These are phyloP conservation scores for Phoenix dactylifera DNA, from an alignment of 176 grass and related monocot species.

Conservation along the genomic window DNA sequence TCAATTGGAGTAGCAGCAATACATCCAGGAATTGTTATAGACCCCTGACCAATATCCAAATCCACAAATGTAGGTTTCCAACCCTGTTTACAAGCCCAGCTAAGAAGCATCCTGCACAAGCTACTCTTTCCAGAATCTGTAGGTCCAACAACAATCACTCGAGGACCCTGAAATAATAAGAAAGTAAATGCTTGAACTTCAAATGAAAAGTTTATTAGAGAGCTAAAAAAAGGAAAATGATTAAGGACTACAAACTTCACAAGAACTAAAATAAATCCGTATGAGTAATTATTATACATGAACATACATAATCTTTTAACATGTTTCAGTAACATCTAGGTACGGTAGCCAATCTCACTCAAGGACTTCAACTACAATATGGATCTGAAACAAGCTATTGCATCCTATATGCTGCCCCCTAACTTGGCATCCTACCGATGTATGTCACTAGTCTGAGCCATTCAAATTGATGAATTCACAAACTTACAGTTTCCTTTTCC, in stretches of 20 bases:
- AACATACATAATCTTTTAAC: too few species aligned
- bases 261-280: too few species aligned
- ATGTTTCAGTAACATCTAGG: too few species aligned
- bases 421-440: too few species aligned
- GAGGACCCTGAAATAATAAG: slow-evolving; percentile 50
- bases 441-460: too few species aligned
- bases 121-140: slow-evolving; percentile 94
- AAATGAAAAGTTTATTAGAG: not conserved
- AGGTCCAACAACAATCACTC: slow-evolving; percentile 89
- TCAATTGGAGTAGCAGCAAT: slow-evolving; percentile 86
- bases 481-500: too few species aligned
- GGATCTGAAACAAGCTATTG: too few species aligned
- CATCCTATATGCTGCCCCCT: too few species aligned
- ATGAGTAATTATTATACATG: too few species aligned
- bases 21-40: slow-evolving; percentile 85
- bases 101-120: slow-evolving; percentile 87
- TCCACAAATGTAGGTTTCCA: slow-evolving; percentile 97
- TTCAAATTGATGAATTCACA: too few species aligned
- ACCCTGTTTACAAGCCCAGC: slow-evolving; percentile 72
- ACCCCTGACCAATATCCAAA: slow-evolving; percentile 94
- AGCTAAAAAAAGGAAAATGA: not conserved
- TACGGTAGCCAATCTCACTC: too few species aligned
- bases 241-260: not conserved
- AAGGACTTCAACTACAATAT: too few species aligned
- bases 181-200: slow-evolving; percentile 5